Evolutionary conservation across 345 rosid species (phyloP).

Genomic region (Eucalyptus cloeziana): DNA sequence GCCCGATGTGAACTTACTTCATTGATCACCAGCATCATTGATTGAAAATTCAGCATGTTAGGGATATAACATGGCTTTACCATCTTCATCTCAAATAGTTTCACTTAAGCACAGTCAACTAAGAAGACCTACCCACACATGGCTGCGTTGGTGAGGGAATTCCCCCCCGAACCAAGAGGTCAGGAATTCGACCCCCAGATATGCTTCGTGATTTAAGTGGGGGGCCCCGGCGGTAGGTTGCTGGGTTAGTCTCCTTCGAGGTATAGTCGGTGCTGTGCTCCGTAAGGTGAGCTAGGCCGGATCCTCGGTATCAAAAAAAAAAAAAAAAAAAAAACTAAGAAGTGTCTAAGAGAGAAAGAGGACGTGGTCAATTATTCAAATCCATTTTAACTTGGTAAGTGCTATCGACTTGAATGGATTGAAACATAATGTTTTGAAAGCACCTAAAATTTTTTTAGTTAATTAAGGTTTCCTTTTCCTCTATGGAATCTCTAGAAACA

Average conservation of each 20-base stretch:
- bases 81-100: not conserved
- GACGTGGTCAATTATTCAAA: not conserved
- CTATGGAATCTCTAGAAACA: not conserved
- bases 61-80: not conserved
- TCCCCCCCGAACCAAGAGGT: no score
- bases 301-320: no score
- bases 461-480: not conserved
- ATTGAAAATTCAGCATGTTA: not conserved
- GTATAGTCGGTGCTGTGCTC: no score
- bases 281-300: no score
- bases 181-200: no score
- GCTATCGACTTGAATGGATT: not conserved
- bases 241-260: no score
- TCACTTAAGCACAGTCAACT: not conserved
- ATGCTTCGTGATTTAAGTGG: no score
- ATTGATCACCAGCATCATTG: not conserved
- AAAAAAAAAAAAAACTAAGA: not conserved
- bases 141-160: no score
- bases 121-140: not conserved
- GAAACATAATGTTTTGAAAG: not conserved
- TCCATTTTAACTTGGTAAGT: not conserved
- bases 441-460: rapidly evolving
- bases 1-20: not conserved
- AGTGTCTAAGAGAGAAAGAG: not conserved
- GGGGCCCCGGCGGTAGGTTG: no score